Evolutionary conservation across 1,139 yeast genomes (phyloP).

Genomic region (Lodderomyces orthopsilosis): DNA sequence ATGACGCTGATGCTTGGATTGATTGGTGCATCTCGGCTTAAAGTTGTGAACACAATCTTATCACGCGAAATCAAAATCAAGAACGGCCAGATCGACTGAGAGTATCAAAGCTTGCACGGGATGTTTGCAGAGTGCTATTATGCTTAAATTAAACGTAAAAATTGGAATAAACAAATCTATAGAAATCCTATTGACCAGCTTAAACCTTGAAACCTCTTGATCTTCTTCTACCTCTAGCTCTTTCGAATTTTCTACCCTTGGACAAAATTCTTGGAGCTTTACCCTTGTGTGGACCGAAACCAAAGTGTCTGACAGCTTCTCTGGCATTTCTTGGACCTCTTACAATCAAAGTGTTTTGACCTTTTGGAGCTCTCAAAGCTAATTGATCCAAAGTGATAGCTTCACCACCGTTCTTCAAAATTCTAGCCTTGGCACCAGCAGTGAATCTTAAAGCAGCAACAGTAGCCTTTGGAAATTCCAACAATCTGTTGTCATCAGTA

Average conservation of each 20-base stretch:
- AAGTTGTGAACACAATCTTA: not conserved
- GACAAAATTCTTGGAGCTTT: conserved; percentile 99
- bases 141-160: not conserved
- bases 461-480: conserved; percentile 93
- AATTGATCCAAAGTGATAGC: conserved; percentile 98
- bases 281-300: conserved; percentile 99
- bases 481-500: conserved; percentile 95
- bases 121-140: too few species aligned
- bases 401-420: conserved; percentile 99
- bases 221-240: conserved; percentile 99
- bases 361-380: conserved; percentile 99
- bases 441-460: conserved; percentile 99
- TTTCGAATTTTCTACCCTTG: conserved; percentile 99
- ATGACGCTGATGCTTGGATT: too few species aligned
- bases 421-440: conserved; percentile 97
- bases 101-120: too few species aligned
- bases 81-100: too few species aligned
- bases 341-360: conserved; percentile 95
- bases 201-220: conserved; percentile 99
- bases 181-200: conserved; percentile 29
- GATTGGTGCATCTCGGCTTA: not conserved
- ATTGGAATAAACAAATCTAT: conserved; percentile 2
- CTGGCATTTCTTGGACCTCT: conserved; percentile 99
- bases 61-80: too few species aligned
- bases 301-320: conserved; percentile 99